Base-by-base conservation (phyloP, 306 rosid species). In the Dicorynia guianensis region DNA sequence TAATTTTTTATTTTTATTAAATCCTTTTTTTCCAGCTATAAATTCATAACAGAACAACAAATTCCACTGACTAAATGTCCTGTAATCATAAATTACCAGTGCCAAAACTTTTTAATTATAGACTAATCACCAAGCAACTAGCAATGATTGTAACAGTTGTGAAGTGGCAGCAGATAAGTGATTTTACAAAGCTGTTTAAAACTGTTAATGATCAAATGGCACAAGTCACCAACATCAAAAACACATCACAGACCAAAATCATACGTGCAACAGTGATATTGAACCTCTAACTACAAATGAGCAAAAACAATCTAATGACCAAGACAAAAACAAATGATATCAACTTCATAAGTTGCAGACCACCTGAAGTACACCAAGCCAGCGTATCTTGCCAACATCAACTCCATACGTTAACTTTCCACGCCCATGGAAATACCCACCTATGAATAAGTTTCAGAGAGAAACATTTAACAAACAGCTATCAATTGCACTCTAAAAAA, bases 331-430 rank as follows among this genome's bases (percentile, higher is more conserved):
- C 15, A 4, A 71, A 49, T 5, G 76, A 50, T 25, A 44, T 44
- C 69, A 25, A 53, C 63, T 75, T 68, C 54, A 56, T 18, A 7
- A 60, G 67, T 52, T 76, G 58, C 15, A 65, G 69, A n/a, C 18
- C 72, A 91, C 93, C 94, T 91, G 97, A 33, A 91, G 83, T 65
- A 89, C 85, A 73, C 97, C 97, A 67, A 89, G 74, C 94, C 89
- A 89, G 63, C 97, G 94, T 33, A 87, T 73, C 79, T 76, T 89
- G 79, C 56, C 64, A 62, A 91, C 85, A 80, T 89, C 94, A 84
- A 91, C 87, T 78, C 94, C 97, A 80, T 87, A 89, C 36, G 94
- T 85, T 78, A 91, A 84, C 74, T 86, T 14, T 11, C 79, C 63
- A 4, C 81, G 81, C 35, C 97, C 97, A 42, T 91, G 97, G 87